phyloP scores from a whole-genome alignment of 192 early-diverging fungal species.

The Jimgerdemannia flammicorona region DNA sequence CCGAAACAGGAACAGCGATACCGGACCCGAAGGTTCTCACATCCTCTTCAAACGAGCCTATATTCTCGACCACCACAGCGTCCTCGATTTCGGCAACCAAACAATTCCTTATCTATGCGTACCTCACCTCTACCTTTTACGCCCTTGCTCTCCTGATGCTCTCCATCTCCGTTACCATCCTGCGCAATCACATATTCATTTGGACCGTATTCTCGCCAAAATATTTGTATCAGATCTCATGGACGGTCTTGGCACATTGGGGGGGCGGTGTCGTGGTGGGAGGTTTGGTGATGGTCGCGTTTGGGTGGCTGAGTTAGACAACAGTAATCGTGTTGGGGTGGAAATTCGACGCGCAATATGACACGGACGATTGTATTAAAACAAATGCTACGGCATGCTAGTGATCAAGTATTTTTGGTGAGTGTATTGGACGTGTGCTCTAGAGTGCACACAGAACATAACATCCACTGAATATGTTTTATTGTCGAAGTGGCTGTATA shows the following conservation, averaged over 20 bases:
- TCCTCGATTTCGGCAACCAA: not conserved
- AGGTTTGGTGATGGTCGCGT: constrained; percentile 10
- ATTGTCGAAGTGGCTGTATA: no score
- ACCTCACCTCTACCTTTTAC: constrained; percentile 32
- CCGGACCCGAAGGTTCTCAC: no score
- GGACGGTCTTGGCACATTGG: constrained; percentile 48
- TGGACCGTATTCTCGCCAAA: constrained; percentile 86
- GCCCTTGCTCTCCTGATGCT: constrained; percentile 48
- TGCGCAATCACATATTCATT: constrained; percentile 71
- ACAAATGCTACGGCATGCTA: no score
- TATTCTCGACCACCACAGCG: not conserved
- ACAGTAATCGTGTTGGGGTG: no score
- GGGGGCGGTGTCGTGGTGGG: constrained; percentile 29
- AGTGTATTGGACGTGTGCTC: no score
- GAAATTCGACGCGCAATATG: no score
- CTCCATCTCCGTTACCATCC: constrained; percentile 57
- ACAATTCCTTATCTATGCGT: not conserved
- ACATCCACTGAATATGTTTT: no score
- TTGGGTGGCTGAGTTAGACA: not conserved
- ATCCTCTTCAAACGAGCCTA: no score
- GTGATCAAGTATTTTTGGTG: no score
- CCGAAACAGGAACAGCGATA: no score
- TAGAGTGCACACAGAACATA: no score
- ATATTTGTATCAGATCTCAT: constrained; percentile 71
- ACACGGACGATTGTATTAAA: no score